These are phyloP conservation scores for Scytalidium sp. DNA, from an alignment of 2,329 filamentous ascomycete species.

Conservation along the genomic window DNA sequence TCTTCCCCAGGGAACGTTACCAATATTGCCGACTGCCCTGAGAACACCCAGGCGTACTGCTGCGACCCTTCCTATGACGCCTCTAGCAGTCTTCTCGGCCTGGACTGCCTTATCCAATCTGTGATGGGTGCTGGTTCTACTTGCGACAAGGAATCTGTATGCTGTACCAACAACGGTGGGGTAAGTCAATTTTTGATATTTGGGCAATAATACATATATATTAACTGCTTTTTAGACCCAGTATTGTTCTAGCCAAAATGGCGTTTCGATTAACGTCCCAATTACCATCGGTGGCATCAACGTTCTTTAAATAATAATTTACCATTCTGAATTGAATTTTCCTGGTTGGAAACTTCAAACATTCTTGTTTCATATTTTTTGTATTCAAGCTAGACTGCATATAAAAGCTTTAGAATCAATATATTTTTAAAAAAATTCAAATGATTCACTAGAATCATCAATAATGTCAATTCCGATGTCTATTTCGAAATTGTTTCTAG, in stretches of 20 bases:
- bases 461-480: too few species aligned
- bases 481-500: too few species aligned
- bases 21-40: background rate
- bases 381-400: too few species aligned
- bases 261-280: background rate
- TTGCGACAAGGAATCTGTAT: constrained; percentile 1
- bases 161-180: constrained; percentile 2
- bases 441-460: too few species aligned
- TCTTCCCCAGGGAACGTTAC: background rate
- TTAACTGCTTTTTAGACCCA: constrained; percentile 95
- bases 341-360: constrained; percentile 92
- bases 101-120: constrained; percentile 1
- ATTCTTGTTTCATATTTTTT: constrained; percentile 84
- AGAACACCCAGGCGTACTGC: background rate
- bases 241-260: constrained; percentile 35
- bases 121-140: constrained; percentile 1
- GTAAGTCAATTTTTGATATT: constrained; percentile 1
- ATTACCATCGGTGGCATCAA: background rate
- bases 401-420: too few species aligned
- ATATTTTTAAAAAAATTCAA: too few species aligned
- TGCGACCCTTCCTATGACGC: background rate
- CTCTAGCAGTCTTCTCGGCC: background rate
- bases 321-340: constrained; percentile 92
- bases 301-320: constrained; percentile 32
- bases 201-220: constrained; percentile 70